Evolutionary conservation across 1,139 yeast genomes (phyloP).

Genomic region (Meyerozyma carpophila): DNA sequence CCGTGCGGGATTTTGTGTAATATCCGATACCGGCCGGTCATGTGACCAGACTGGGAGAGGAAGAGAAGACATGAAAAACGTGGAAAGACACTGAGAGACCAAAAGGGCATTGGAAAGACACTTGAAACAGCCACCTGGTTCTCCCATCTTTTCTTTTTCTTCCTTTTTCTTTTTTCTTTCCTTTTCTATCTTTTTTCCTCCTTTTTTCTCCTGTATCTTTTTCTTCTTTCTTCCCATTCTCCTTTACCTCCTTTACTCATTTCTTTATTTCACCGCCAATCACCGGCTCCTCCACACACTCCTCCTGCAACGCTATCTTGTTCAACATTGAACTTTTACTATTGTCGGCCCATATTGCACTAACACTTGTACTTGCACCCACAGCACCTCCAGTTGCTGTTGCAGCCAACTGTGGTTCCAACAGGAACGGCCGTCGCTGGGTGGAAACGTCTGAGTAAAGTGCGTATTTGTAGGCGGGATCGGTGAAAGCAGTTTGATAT

Average conservation of each 20-base stretch:
- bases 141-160: too few species aligned
- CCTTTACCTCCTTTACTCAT: neutral
- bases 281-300: constrained; percentile 22
- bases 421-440: too few species aligned
- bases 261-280: neutral
- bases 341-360: constrained; percentile 3
- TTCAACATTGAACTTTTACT: constrained; percentile 19
- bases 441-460: too few species aligned
- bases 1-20: constrained; percentile 1
- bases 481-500: neutral
- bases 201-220: too few species aligned
- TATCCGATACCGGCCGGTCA: neutral
- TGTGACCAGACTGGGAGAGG: neutral
- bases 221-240: neutral
- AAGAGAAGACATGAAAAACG: neutral
- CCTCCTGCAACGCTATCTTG: constrained; percentile 40
- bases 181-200: too few species aligned
- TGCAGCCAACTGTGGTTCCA: too few species aligned
- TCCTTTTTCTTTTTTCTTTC: too few species aligned
- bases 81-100: too few species aligned
- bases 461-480: too few species aligned
- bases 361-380: neutral
- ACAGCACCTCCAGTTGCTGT: too few species aligned
- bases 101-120: too few species aligned
- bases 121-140: too few species aligned